Base-by-base conservation (phyloP, 495 filamentous ascomycete genomes). In the Aspergillus nanangensis region DNA sequence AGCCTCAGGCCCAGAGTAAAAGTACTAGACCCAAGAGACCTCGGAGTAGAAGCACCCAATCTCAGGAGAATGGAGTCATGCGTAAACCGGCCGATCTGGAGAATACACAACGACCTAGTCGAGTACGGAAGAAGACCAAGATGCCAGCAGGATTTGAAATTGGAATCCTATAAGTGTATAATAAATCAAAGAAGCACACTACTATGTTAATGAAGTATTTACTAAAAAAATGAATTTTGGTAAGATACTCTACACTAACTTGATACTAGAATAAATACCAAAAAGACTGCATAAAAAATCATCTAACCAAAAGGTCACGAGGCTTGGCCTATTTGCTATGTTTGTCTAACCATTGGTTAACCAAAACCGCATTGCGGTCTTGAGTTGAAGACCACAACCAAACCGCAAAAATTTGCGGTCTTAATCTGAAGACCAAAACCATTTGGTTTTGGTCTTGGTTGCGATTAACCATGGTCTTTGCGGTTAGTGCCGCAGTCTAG, bases 291-390 rank as follows among this genome's bases (percentile, higher is more conserved):
- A 34, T 34, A 34, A 34, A 15, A 34, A 34, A 34, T 34, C 31
- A 34, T 34, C 31, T 34, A 15, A 34, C 31, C 31, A 11, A 34
- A 34, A 34, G 3, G 31, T 34, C 31, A 34, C 31, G 31, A 34
- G 31, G 3, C 31, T 34, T 34, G 31, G 31, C 31, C 31, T n/a
- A 15, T 34, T 34, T 34, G 31, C 31, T 34, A 34, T 34, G 31
- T 34, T 34, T 34, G 17, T 34, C 31, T 34, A 34, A 34, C 31
- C 31, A 34, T 34, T 34, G 31, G 31, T 34, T 34, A 34, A 34
- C 31, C 31, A 34, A 34, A 34, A n/a, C 31, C 31, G 31, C 31
- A 34, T 34, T 34, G 31, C 31, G 9, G 31, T 34, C 31, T 34
- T n/a, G n/a, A n/a, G n/a, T n/a, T n/a, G n/a, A n/a, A n/a, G n/a